These are phyloP conservation scores for Ramichloridium luteum DNA, from an alignment of 2,329 filamentous ascomycete species.

Conservation along the genomic window DNA sequence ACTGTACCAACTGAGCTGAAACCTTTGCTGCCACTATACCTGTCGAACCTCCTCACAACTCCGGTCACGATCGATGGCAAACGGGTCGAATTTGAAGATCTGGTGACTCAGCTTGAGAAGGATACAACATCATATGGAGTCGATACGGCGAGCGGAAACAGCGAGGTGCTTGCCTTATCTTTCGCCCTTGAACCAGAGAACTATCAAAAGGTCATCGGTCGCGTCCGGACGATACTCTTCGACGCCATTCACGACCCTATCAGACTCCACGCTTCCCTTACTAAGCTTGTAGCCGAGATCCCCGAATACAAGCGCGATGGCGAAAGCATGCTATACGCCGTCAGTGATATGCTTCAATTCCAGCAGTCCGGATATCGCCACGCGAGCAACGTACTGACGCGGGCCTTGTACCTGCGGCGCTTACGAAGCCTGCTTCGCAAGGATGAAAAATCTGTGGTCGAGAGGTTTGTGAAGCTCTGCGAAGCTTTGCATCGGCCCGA, in stretches of 20 bases:
- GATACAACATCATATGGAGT: slow-evolving; percentile 80
- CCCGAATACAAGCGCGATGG: slow-evolving; percentile 86
- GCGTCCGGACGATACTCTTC: slow-evolving; percentile 78
- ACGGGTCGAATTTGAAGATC: slow-evolving; percentile 74
- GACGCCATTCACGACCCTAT: slow-evolving; percentile 75
- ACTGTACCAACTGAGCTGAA: slow-evolving; percentile 69
- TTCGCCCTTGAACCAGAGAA: slow-evolving; percentile 83
- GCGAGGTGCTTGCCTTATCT: slow-evolving; percentile 67
- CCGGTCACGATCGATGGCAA: slow-evolving; percentile 68
- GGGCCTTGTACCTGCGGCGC: slow-evolving; percentile 74
- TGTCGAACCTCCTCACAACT: slow-evolving; percentile 88
- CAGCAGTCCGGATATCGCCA: slow-evolving; percentile 63
- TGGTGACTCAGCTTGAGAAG: slow-evolving; percentile 79
- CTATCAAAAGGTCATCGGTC: slow-evolving; percentile 68
- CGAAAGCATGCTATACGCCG: slow-evolving; percentile 48
- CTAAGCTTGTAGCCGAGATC: slow-evolving; percentile 80
- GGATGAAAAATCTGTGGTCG: slow-evolving; percentile 63
- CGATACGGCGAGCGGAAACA: slow-evolving; percentile 58
- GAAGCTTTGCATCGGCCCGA: slow-evolving; percentile 65
- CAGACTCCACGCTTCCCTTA: slow-evolving; percentile 49
- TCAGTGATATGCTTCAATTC: slow-evolving; percentile 67
- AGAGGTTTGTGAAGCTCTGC: slow-evolving; percentile 66
- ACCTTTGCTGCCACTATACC: slow-evolving; percentile 72
- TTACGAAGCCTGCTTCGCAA: slow-evolving; percentile 67
- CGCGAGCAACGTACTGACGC: slow-evolving; percentile 71